Evolutionary conservation across 1,139 yeast genomes (phyloP), one percentile per base, ranked within the genome.

Genomic region (Blastobotrys ciferrii): DNA sequence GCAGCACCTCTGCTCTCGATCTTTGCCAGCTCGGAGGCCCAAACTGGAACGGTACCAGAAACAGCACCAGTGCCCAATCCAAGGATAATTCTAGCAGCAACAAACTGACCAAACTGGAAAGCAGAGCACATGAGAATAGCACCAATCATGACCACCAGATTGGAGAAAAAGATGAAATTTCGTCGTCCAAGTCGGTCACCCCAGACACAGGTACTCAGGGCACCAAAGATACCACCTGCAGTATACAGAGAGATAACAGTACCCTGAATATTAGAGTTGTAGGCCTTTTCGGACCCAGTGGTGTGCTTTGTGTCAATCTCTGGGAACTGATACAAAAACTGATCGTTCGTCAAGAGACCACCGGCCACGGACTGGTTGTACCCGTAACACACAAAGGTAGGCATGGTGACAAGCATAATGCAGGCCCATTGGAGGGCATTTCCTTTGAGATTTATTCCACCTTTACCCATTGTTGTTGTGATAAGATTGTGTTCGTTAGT

Each of bases 41-140:
- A 84, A 51, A 83, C 82, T n/a, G 94, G 92, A 54, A 84, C 81
- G 33, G 89, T 83, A 32, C 88, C 84, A 18, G 89, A 84, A 60
- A 81, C 89, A 32, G 84, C 86, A 53, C 94, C 94, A 53, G 84
- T 83, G 57, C 94, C 95, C 42, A 82, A 55, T 54, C 95, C 95
- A 15, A 87, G 77, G 41, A 84, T 69, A 50, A 84, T 80, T 68
- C 95, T 77, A 19, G 92, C 95, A 53, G 84, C 70, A 43, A 85
- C 80, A 52, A 87, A 78, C 58, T 84, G 91, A 28, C 84, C 85
- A 2, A 82, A 70, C 43, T 69, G 68, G 63, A 76, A 76, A 12
- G 91, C 74, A 52, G 81, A 64, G 13, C 76, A 69, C 37, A 87
- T 82, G 51, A 86, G 73, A 40, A 79, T 57, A 13, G 87, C 80